Evolutionary conservation across 345 rosid species (phyloP).

Genomic region (Passiflora organensis): DNA sequence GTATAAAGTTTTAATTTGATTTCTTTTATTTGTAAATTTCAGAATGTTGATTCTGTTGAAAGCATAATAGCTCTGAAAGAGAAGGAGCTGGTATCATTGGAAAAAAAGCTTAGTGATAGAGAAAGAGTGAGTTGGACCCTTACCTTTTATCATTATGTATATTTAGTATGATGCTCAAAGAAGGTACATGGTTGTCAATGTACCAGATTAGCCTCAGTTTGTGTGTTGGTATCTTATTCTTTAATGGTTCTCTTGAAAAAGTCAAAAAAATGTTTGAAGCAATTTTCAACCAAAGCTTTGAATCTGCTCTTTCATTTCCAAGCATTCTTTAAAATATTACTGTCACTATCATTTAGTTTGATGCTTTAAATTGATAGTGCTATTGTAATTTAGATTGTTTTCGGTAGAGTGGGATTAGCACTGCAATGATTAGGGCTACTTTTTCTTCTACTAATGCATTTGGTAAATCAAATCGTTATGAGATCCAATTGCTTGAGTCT

Average conservation of each 20-base stretch:
- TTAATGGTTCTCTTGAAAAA: too few species aligned
- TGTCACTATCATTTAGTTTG: background rate
- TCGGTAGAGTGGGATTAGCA: too few species aligned
- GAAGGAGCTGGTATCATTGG: constrained; percentile 48
- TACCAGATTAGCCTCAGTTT: too few species aligned
- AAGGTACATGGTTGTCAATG: too few species aligned
- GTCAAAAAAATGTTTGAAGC: too few species aligned
- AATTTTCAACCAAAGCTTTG: too few species aligned
- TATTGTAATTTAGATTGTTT: background rate
- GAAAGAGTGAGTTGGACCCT: constrained; percentile 55
- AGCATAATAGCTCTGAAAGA: constrained; percentile 45
- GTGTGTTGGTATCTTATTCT: too few species aligned
- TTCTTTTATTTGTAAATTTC: constrained; percentile 20
- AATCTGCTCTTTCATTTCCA: background rate
- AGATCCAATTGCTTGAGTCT: too few species aligned
- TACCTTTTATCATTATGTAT: background rate
- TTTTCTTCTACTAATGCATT: background rate
- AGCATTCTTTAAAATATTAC: background rate
- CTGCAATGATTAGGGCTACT: background rate
- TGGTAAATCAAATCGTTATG: too few species aligned
- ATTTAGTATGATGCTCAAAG: too few species aligned
- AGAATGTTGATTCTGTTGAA: constrained; percentile 46
- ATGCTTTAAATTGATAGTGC: background rate
- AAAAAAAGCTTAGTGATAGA: constrained; percentile 61
- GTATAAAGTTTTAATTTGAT: constrained; percentile 3